Evolutionary conservation across 495 filamentous ascomycete genomes (phyloP), one percentile per base, ranked within the genome.

Genomic region (Penicillium ochrochloron): DNA sequence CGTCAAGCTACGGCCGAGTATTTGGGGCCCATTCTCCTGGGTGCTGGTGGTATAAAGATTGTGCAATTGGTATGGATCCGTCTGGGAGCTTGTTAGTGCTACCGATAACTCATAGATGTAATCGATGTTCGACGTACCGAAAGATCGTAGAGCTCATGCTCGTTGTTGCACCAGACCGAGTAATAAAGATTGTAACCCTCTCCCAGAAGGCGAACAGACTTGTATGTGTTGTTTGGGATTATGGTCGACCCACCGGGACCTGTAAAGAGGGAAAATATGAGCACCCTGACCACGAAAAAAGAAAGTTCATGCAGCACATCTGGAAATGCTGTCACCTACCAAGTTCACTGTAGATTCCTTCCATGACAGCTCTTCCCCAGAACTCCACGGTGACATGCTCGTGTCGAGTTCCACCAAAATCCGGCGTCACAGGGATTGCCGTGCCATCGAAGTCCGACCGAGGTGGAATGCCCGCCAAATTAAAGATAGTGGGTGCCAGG

Each of bases 381-480:
- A 80, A 89, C 65, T 91, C 88, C 15, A 89, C 85, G 0, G 84
- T 87, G 21, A 88, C 85, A 73, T 90, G 86, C 70, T 91, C 90
- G 55, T 88, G 85, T 3, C 83, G 72, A 25, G 78, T 74, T 29
- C 70, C 72, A 2, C 65, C 65, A 12, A 81, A 65, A 0, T 68
- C 42, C 9, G 70, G 56, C 0, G 66, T 75, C 15, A 88, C 67
- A 1, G 86, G 85, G 25, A 90, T 83, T 0, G 84, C 78, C 17
- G 80, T 79, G 2, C 87, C 87, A 65, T 90, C 87, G 64, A 90
- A 87, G 48, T 88, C 85, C 0, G 79, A 69, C 2, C 84, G 75
- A 15, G 73, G 60, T 11, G 75, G 72, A n/a, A 79, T 76, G 0
- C 83, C 82, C 5, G 83, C 85, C 1, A 81, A 59, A 15, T 82